phyloP scores from a whole-genome alignment of 805 yeast species.

The Scheffersomyces stipitis region DNA sequence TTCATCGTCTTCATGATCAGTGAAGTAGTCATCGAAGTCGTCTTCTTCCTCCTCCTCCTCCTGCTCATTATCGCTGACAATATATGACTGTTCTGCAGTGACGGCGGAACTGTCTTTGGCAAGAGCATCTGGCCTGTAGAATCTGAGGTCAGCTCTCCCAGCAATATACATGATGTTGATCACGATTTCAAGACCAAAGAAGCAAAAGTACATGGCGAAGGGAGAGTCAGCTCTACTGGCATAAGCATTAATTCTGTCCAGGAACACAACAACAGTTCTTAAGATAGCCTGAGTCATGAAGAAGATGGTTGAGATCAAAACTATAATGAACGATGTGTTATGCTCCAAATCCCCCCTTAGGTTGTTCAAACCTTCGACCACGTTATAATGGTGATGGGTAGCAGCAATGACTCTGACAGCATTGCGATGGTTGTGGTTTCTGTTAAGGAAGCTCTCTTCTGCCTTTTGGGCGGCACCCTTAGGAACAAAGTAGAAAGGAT shows the following conservation, averaged over 20 bases:
- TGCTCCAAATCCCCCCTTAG: conserved; percentile 17
- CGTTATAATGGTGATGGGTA: conserved; percentile 18
- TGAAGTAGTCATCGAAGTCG: neutral
- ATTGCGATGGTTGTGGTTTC: conserved; percentile 19
- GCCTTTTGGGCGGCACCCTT: conserved; percentile 19
- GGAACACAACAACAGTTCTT: conserved; percentile 9
- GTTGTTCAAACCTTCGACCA: conserved; percentile 15
- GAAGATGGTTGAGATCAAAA: conserved; percentile 9
- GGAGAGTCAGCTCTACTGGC: conserved; percentile 5
- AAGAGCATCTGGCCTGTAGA: conserved; percentile 21
- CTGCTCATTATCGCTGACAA: conserved; percentile 30
- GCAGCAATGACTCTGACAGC: conserved; percentile 23
- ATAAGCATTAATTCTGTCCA: conserved; percentile 1
- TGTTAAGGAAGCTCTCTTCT: conserved; percentile 18
- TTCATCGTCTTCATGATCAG: neutral
- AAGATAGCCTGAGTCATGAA: conserved; percentile 11
- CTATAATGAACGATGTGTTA: conserved; percentile 10
- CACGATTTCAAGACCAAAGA: conserved; percentile 19
- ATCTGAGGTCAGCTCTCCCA: conserved; percentile 21
- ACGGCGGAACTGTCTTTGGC: conserved; percentile 14
- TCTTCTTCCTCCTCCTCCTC: conserved; percentile 10
- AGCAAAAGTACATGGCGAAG: conserved; percentile 15
- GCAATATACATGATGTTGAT: conserved; percentile 14
- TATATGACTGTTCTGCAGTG: conserved; percentile 19
- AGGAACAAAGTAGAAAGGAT: conserved; percentile 18